phyloP scores from a whole-genome alignment of 306 rosid genomes.

The Clitoria ternatea region DNA sequence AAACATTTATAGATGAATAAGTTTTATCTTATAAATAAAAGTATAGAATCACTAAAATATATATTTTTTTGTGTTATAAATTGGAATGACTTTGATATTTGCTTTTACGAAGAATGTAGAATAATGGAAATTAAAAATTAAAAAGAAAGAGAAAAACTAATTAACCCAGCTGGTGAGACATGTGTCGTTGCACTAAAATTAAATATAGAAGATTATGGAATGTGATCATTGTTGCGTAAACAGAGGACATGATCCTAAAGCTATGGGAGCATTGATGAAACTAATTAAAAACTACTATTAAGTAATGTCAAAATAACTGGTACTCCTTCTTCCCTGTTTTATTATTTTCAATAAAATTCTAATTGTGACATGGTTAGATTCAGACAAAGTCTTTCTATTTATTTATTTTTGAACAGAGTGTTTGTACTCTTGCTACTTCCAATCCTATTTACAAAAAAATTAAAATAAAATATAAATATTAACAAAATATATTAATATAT shows the following conservation, averaged over 20 bases:
- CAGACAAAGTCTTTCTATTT: not conserved
- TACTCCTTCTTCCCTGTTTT: not conserved
- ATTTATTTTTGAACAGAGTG: too few species aligned
- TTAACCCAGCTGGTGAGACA: not conserved
- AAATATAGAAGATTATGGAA: slow-evolving; percentile 12
- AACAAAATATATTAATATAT: too few species aligned
- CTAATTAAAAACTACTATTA: not conserved
- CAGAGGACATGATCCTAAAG: slow-evolving; percentile 50
- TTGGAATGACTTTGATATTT: too few species aligned
- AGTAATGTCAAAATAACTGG: not conserved
- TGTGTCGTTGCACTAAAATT: not conserved
- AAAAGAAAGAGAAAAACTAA: not conserved
- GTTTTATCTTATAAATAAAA: too few species aligned
- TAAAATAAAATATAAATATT: too few species aligned
- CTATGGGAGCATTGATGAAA: slow-evolving; percentile 33
- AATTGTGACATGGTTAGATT: not conserved
- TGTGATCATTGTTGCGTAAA: slow-evolving; percentile 31
- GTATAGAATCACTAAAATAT: too few species aligned
- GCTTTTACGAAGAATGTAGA: not conserved
- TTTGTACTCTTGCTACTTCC: too few species aligned
- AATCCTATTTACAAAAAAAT: too few species aligned
- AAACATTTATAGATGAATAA: too few species aligned
- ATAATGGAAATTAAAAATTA: not conserved
- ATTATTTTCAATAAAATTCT: not conserved
- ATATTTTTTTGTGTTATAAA: too few species aligned